Evolutionary conservation across 495 filamentous ascomycete genomes (phyloP), one percentile per base, ranked within the genome.

Genomic region (Podospora appendiculata): DNA sequence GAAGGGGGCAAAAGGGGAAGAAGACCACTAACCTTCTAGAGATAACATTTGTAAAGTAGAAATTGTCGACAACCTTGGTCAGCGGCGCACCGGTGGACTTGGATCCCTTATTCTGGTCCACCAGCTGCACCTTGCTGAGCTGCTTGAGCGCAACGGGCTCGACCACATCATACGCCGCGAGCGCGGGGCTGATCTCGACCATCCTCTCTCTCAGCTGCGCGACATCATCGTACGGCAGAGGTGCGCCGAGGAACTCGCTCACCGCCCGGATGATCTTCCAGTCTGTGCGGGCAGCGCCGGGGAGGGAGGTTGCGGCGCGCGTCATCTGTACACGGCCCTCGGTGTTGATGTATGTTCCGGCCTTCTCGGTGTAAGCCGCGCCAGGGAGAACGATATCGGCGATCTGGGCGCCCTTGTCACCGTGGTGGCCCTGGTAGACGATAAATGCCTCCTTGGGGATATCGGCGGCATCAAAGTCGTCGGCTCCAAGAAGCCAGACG

Each of bases 221-320:
- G 25, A 98, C 80, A 57, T 96, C 88, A 66, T 97, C 93, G 59
- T 97, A 98, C 19, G 90, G 88, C 44, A 98, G 79, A 42, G 89
- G 83, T 4, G 70, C 80, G 45, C 88, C 88, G n/a, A 98, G 79
- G 72, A 90, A 95, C 70, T 96, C 94, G 67, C 85, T 89, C 52
- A 76, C 78, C 2, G 93, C 93, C 50, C 93, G 89, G 58, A 98
- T 81, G 59, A 98, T 97, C 78, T 96, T 97, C 93, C 93, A 98
- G 69, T 98, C 93, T 56, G 94, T 91, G 58, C 93, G 81, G 47
- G 91, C 82, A 50, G 90, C 93, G 51, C 93, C 93, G 44, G 88
- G 86, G 50, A 93, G 72, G 39, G 83, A 84, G 19, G 89, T 91
- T 3, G 93, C 93, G 16, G 86, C 85, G 55, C 93, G 84, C 43